A percentile compares a stretch with the other conserved stretches of the same genome.
These are phyloP conservation scores for Thelephora ganbajun DNA, from an alignment of 768 basidiomycete genomes.

Conservation along the genomic window DNA sequence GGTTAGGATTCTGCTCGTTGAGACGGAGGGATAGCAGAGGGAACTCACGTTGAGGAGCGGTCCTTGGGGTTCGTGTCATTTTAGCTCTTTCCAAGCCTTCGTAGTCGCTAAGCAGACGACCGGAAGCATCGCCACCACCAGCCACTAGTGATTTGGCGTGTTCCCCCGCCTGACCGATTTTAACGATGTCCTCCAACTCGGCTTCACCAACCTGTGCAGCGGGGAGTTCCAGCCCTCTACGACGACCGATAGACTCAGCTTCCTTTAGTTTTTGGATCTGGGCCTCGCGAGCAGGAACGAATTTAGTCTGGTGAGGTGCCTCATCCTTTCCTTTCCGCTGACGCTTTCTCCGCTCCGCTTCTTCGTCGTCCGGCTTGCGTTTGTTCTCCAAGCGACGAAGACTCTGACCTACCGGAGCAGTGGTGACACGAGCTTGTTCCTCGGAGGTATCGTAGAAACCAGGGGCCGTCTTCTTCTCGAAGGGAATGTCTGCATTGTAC, in stretches of 20 bases:
- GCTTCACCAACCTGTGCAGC: slow-evolving; percentile 85
- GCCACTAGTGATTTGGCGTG: slow-evolving; percentile 75
- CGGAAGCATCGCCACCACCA: slow-evolving; percentile 73
- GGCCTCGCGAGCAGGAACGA: slow-evolving; percentile 91
- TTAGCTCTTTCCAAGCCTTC: slow-evolving; percentile 77
- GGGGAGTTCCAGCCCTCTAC: slow-evolving; percentile 76
- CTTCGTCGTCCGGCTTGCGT: slow-evolving; percentile 86
- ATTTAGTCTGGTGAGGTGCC: slow-evolving; percentile 72
- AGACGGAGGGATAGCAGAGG: background rate
- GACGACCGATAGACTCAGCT: slow-evolving; percentile 84
- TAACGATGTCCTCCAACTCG: slow-evolving; percentile 96
- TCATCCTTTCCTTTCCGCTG: slow-evolving; percentile 70
- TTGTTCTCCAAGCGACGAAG: slow-evolving; percentile 92
- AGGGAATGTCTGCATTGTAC: slow-evolving; percentile 98
- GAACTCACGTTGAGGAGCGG: slow-evolving; percentile 80
- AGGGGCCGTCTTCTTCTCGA: slow-evolving; percentile 90
- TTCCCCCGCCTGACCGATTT: slow-evolving; percentile 90
- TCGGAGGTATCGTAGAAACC: slow-evolving; percentile 97
- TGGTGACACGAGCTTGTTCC: slow-evolving; percentile 74
- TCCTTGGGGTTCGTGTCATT: slow-evolving; percentile 90
- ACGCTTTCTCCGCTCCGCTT: slow-evolving; percentile 84
- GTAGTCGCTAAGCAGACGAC: slow-evolving; percentile 83
- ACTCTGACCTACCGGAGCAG: slow-evolving; percentile 86
- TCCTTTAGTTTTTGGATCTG: slow-evolving; percentile 98
- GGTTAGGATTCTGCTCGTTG: background rate